Percentiles rank a stretch among this genome's conserved stretches.
Evolutionary conservation across 768 basidiomycete genomes (phyloP).

Genomic region (Rhodosporidiobolus sp.): DNA sequence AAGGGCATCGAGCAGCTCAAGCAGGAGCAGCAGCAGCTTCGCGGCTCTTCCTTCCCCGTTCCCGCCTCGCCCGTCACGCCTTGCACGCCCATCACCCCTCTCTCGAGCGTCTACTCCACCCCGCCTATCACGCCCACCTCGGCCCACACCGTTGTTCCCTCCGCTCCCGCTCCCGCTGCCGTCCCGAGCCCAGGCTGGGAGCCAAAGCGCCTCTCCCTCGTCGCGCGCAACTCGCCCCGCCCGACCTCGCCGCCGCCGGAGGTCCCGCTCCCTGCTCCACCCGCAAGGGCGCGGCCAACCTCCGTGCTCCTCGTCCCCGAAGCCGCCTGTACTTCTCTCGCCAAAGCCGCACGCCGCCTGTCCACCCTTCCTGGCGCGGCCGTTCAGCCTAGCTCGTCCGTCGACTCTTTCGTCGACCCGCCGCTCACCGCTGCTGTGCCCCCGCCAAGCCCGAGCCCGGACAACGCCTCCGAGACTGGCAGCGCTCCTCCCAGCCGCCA

Average conservation of each 20-base stretch:
- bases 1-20: neutral
- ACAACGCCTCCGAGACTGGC: neutral
- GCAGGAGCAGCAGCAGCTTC: too few relatives aligned
- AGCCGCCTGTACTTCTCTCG: neutral
- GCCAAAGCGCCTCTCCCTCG: neutral
- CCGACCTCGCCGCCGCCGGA: neutral
- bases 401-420: neutral
- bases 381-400: neutral
- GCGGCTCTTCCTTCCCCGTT: neutral
- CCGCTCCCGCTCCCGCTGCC: neutral
- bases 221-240: neutral
- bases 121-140: neutral
- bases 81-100: neutral
- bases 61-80: neutral
- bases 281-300: too few relatives aligned
- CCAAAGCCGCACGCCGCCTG: neutral
- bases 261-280: neutral
- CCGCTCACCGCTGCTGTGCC: neutral
- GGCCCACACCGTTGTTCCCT: neutral
- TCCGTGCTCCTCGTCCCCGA: too few relatives aligned
- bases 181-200: neutral
- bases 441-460: too few relatives aligned
- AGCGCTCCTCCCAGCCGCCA: neutral
- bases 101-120: neutral
- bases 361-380: neutral